Conservation (phyloP, 495 filamentous ascomycete genomes). For the Thozetella sp. region DNA sequence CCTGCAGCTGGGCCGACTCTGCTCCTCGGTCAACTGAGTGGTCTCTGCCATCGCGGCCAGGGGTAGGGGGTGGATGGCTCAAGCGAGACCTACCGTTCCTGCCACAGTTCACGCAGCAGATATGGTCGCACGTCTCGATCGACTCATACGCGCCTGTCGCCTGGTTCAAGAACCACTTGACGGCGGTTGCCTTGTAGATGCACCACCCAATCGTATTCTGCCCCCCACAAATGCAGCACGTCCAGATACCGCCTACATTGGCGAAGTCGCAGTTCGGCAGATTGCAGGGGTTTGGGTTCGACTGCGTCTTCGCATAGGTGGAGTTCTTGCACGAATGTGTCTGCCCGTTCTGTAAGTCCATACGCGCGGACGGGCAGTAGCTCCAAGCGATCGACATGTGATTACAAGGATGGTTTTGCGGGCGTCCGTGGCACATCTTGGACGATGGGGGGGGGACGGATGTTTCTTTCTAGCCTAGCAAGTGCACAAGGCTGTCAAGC, state of each 20-base stretch:
- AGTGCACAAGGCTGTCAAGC: no score
- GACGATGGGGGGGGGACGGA: conserved; percentile 3
- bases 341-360: conserved; percentile 40
- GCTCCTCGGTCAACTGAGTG: neutral
- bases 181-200: conserved; percentile 16
- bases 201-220: conserved; percentile 44
- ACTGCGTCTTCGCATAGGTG: conserved; percentile 36
- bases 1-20: neutral
- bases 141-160: conserved; percentile 30
- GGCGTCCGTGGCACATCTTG: conserved; percentile 45
- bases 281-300: conserved; percentile 35
- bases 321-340: conserved; percentile 39
- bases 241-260: conserved; percentile 37
- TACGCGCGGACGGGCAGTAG: conserved; percentile 40
- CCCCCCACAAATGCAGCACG: conserved; percentile 40
- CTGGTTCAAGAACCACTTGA: conserved; percentile 33
- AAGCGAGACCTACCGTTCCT: conserved; percentile 26
- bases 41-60: no score
- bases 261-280: conserved; percentile 42
- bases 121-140: conserved; percentile 40
- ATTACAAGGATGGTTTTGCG: conserved; percentile 39
- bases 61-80: neutral
- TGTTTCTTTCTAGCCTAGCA: no score
- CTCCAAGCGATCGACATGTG: conserved; percentile 44
- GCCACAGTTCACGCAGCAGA: conserved; percentile 39